These are phyloP conservation scores for Limnomonas spitsbergensis DNA, from an alignment of 139 green algal species.

Conservation along the genomic window DNA sequence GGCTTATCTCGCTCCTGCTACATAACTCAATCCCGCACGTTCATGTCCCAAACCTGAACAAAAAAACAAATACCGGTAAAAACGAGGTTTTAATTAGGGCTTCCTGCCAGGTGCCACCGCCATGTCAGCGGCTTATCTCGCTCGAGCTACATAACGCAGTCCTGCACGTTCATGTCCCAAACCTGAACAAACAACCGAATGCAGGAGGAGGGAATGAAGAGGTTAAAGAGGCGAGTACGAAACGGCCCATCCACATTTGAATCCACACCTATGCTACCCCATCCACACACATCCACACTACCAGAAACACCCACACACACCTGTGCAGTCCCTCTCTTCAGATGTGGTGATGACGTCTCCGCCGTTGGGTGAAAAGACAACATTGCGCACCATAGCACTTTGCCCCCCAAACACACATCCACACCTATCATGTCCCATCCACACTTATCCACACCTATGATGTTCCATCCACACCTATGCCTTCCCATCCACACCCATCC, in stretches of 20 bases:
- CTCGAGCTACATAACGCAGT: conserved; percentile 65
- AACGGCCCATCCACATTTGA: too few relatives aligned
- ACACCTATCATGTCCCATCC: background rate
- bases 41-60: conserved; percentile 80
- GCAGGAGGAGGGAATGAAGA: too few relatives aligned
- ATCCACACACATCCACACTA: conserved; percentile 36
- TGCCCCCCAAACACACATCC: background rate
- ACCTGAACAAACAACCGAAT: background rate
- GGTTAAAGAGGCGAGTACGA: too few relatives aligned
- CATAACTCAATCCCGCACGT: conserved; percentile 82
- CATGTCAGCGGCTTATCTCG: conserved; percentile 49
- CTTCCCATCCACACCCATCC: background rate
- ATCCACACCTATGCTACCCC: conserved; percentile 63
- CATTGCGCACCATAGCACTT: background rate
- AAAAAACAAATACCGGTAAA: background rate
- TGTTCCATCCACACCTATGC: conserved; percentile 7
- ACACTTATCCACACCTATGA: background rate
- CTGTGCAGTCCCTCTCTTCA: background rate
- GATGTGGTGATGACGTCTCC: too few relatives aligned
- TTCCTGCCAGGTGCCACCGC: conserved; percentile 50
- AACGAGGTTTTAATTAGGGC: background rate
- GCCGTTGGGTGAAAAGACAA: too few relatives aligned
- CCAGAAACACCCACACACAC: background rate
- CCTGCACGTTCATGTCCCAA: conserved; percentile 65
- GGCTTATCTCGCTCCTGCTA: conserved; percentile 27